These are phyloP conservation scores for Globisporangium heterothallicum DNA, from an alignment of 352 stramenopile genomes.

Conservation along the genomic window DNA sequence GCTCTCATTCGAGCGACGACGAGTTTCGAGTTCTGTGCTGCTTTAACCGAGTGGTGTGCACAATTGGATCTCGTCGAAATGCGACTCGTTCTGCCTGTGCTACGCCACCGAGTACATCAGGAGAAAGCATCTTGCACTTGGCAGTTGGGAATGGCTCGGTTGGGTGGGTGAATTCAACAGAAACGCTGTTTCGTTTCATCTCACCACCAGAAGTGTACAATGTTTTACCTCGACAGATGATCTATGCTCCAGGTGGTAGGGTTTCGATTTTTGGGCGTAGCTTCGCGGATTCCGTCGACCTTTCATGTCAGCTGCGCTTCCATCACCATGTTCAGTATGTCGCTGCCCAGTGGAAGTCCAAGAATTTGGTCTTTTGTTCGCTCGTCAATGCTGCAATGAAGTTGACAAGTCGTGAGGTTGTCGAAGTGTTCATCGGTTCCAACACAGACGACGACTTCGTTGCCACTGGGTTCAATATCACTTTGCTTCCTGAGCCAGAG, in stretches of 20 bases:
- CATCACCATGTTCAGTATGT: slow-evolving; percentile 5
- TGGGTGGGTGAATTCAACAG: slow-evolving; percentile 28
- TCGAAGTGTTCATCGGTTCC: slow-evolving; percentile 20
- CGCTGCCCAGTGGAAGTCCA: slow-evolving; percentile 17
- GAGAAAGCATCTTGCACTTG: slow-evolving; percentile 15
- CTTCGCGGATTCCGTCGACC: slow-evolving; percentile 15
- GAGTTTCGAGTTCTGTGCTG: slow-evolving; percentile 24
- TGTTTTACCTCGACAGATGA: slow-evolving; percentile 15
- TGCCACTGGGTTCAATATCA: slow-evolving; percentile 34
- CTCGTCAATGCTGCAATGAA: not conserved
- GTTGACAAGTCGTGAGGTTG: not conserved
- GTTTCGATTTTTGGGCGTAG: slow-evolving; percentile 21
- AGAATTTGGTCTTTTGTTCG: slow-evolving; percentile 19
- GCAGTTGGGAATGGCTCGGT: slow-evolving; percentile 10
- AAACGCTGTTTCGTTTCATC: slow-evolving; percentile 22
- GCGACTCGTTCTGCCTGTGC: slow-evolving; percentile 15
- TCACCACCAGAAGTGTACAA: slow-evolving; percentile 15
- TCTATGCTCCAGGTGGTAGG: slow-evolving; percentile 9
- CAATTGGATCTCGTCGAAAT: slow-evolving; percentile 12
- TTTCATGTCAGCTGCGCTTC: slow-evolving; percentile 29
- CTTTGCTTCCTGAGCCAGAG: slow-evolving; percentile 22
- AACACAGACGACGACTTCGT: slow-evolving; percentile 16
- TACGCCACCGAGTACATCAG: slow-evolving; percentile 13
- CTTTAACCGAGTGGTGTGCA: slow-evolving; percentile 18
- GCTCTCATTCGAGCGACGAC: slow-evolving; percentile 7